Evolutionary conservation across 2,329 filamentous ascomycete species (phyloP).

Genomic region (Chaetothyriales sp.): DNA sequence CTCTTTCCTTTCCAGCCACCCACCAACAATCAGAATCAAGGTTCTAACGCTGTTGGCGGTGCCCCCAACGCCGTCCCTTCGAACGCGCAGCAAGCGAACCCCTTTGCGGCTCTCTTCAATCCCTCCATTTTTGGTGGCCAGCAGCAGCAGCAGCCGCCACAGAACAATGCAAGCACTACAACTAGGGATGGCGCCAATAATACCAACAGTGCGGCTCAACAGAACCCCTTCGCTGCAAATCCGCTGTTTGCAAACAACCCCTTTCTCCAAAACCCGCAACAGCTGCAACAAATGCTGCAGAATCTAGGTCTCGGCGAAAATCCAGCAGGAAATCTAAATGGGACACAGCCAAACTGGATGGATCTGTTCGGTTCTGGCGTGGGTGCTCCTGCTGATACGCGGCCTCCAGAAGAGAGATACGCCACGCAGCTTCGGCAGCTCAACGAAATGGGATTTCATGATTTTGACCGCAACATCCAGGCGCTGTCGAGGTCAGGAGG

Average conservation of each 20-base stretch:
- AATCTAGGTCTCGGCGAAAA: constrained; percentile 26
- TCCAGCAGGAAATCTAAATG: constrained; percentile 22
- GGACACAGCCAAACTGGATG: constrained; percentile 11
- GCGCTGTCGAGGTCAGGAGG: constrained; percentile 79
- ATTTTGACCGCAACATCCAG: constrained; percentile 85
- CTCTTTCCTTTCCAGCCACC: constrained; percentile 5
- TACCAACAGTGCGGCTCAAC: constrained; percentile 20
- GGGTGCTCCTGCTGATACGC: constrained; percentile 51
- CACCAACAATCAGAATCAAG: background rate
- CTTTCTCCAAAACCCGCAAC: constrained; percentile 43
- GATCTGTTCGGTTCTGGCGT: constrained; percentile 21
- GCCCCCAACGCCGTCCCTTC: constrained; percentile 16
- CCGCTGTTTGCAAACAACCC: constrained; percentile 32
- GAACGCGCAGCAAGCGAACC: constrained; percentile 39
- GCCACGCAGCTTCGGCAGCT: constrained; percentile 78
- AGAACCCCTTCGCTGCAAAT: constrained; percentile 32
- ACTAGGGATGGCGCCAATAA: constrained; percentile 10
- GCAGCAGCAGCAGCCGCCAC: constrained; percentile 10
- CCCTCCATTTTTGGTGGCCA: constrained; percentile 25
- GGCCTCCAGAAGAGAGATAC: constrained; percentile 87
- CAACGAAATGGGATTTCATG: constrained; percentile 98
- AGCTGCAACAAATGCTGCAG: constrained; percentile 43
- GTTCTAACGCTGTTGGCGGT: constrained; percentile 11
- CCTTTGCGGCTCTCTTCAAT: constrained; percentile 52
- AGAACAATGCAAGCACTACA: background rate